Conservation (phyloP, 2,329 filamentous ascomycete species). For the Cladosporium sphaerospermum region DNA sequence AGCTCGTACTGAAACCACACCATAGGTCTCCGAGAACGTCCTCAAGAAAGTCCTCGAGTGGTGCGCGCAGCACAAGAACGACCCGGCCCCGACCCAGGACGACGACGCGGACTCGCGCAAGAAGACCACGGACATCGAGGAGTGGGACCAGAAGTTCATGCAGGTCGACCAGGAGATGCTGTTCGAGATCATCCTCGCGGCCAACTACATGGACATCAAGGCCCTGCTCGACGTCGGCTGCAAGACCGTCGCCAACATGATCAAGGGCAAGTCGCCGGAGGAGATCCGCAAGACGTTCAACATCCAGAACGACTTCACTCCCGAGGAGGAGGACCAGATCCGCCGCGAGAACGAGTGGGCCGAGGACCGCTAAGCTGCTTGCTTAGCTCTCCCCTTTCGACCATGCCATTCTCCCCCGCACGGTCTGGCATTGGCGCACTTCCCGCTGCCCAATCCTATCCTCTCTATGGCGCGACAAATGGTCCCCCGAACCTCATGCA, state of each 20-base stretch:
- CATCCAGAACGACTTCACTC: constrained; percentile 98
- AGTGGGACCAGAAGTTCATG: constrained; percentile 99
- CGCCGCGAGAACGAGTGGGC: constrained; percentile 50
- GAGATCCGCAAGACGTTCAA: constrained; percentile 99
- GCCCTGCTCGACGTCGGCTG: constrained; percentile 94
- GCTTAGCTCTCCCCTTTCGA: background rate
- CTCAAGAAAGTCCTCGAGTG: constrained; percentile 96
- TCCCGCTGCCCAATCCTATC: too few species aligned
- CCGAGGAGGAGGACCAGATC: constrained; percentile 96
- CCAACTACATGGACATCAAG: constrained; percentile 99
- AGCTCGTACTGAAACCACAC: constrained; percentile 16
- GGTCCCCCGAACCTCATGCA: background rate
- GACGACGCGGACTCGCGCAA: constrained; percentile 92
- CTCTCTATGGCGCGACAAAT: too few species aligned
- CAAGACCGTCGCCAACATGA: constrained; percentile 99
- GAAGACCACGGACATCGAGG: constrained; percentile 98
- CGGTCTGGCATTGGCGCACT: too few species aligned
- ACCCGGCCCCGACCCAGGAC: constrained; percentile 73
- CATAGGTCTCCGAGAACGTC: constrained; percentile 78
- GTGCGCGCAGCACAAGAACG: constrained; percentile 91
- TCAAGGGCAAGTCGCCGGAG: constrained; percentile 99
- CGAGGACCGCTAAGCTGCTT: constrained; percentile 29
- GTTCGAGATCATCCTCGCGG: constrained; percentile 96
- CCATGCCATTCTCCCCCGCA: background rate
- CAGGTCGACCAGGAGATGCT: constrained; percentile 99